phyloP scores from a whole-genome alignment of 345 rosid genomes.

The Citrus hindsii region DNA sequence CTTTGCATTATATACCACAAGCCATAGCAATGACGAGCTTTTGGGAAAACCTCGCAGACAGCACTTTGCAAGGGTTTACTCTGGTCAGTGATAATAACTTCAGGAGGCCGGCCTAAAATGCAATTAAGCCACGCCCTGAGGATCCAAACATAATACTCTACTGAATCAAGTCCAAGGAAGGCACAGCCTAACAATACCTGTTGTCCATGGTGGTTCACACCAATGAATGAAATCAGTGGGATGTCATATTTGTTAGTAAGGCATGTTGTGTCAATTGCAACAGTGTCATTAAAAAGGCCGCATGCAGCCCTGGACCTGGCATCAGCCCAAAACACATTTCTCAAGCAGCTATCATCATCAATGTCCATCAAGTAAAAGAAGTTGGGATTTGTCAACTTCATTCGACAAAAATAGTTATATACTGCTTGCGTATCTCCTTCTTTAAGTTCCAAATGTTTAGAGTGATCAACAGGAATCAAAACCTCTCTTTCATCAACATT shows the following conservation, averaged over 20 bases:
- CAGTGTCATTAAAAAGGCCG: slow-evolving; percentile 37
- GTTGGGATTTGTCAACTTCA: slow-evolving; percentile 54
- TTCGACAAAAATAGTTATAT: slow-evolving; percentile 42
- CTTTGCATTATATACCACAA: slow-evolving; percentile 45
- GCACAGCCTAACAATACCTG: slow-evolving; percentile 49
- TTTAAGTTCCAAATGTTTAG: slow-evolving; percentile 43
- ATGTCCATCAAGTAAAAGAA: slow-evolving; percentile 55
- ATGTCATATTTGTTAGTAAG: slow-evolving; percentile 44
- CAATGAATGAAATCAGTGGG: slow-evolving; percentile 51
- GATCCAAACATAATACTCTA: slow-evolving; percentile 47
- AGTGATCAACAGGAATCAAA: slow-evolving; percentile 25
- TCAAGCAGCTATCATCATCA: slow-evolving; percentile 39
- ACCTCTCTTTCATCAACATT: slow-evolving; percentile 31
- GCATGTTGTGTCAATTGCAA: slow-evolving; percentile 48
- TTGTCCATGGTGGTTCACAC: slow-evolving; percentile 56
- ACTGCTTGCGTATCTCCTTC: slow-evolving; percentile 53
- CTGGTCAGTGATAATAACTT: slow-evolving; percentile 51
- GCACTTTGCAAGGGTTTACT: slow-evolving; percentile 43
- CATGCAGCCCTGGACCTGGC: slow-evolving; percentile 41
- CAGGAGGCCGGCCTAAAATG: slow-evolving; percentile 42
- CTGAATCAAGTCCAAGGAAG: slow-evolving; percentile 47
- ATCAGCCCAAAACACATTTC: slow-evolving; percentile 60
- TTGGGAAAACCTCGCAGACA: slow-evolving; percentile 46
- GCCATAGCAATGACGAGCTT: slow-evolving; percentile 38
- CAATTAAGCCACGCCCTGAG: slow-evolving; percentile 54